Evolutionary conservation across 2,329 filamentous ascomycete genomes (phyloP).

Genomic region (Trichophyton rubrum): DNA sequence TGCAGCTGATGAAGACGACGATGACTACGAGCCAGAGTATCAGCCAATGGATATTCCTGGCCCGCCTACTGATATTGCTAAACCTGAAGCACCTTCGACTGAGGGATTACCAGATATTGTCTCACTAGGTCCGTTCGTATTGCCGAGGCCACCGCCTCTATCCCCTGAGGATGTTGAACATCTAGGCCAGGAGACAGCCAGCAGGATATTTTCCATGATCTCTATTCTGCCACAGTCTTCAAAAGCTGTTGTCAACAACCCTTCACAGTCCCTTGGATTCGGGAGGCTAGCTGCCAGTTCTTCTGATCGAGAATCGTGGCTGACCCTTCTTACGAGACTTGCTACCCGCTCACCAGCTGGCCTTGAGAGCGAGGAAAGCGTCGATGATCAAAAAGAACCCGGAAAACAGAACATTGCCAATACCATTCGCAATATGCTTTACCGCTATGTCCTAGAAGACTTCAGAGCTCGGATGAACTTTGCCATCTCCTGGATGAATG

Average conservation of each 20-base stretch:
- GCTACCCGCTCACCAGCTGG: constrained; percentile 67
- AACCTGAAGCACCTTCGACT: constrained; percentile 65
- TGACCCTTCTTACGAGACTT: constrained; percentile 72
- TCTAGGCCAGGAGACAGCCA: constrained; percentile 61
- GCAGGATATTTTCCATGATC: constrained; percentile 67
- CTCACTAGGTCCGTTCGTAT: constrained; percentile 61
- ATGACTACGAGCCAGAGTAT: constrained; percentile 87
- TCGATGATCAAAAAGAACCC: constrained; percentile 21
- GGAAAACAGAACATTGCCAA: constrained; percentile 33
- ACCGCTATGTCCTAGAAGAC: constrained; percentile 78
- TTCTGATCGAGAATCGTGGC: constrained; percentile 79
- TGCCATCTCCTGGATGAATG: constrained; percentile 85
- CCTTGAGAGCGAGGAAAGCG: constrained; percentile 41
- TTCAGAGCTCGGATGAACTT: constrained; percentile 82
- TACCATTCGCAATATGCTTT: constrained; percentile 66
- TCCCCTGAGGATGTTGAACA: constrained; percentile 59
- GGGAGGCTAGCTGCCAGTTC: constrained; percentile 72
- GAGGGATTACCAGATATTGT: constrained; percentile 50
- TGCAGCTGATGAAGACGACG: constrained; percentile 54
- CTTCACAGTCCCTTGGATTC: constrained; percentile 50
- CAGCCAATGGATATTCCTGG: constrained; percentile 49
- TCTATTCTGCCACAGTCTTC: constrained; percentile 56
- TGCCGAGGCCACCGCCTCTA: constrained; percentile 64
- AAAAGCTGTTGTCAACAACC: constrained; percentile 37
- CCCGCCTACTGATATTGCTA: constrained; percentile 33